Base-by-base conservation (phyloP, 2,329 filamentous ascomycete genomes). In the Beauveria rudraprayagi region DNA sequence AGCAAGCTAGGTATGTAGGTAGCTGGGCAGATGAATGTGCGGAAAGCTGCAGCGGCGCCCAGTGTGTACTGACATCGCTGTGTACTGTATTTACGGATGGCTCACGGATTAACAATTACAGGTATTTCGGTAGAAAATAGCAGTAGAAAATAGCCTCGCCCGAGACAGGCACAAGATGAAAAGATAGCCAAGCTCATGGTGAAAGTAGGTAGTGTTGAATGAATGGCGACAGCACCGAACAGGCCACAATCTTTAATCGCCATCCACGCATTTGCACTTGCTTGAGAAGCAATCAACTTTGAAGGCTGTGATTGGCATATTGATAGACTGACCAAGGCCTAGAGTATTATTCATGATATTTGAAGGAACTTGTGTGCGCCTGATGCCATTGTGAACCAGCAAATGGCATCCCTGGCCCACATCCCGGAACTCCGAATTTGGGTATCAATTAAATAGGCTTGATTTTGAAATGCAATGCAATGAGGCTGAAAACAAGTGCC, bases 391-490 rank as follows among this genome's bases (percentile, higher is more conserved):
- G 34, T 26, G 34, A 16, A 44, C 41, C 17, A 44, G 53, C 53
- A 30, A 37, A 22, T 54, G 22, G 9, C 34, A 43, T 43, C 34
- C 22, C 53, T 46, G 41, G 43, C 44, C 19, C 16, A 17, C 53
- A 28, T 14, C 16, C 47, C 48, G 34, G 17, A 59, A 59, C 47
- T 51, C 37, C 56, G 24, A 30, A 30, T 28, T 40, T 28, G 57
- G 54, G 54, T 50, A 44, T 51, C 44, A 54, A 61, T 75, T 73
- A 90, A 67, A 90, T 90, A 3, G 87, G 87, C 78, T 90, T 90
- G 74, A 90, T 90, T 88, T 99, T 99, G 81, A 99, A 99, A 78
- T 99, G 94, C 65, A 99, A 82, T 2, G 91, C 91, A 69, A 97
- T 99, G 66, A 99, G 77, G 59, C 93, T 97, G 75, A 99, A 99